These are phyloP conservation scores for Solanum tacnaense DNA, from an alignment of 257 asterid species.

Conservation along the genomic window DNA sequence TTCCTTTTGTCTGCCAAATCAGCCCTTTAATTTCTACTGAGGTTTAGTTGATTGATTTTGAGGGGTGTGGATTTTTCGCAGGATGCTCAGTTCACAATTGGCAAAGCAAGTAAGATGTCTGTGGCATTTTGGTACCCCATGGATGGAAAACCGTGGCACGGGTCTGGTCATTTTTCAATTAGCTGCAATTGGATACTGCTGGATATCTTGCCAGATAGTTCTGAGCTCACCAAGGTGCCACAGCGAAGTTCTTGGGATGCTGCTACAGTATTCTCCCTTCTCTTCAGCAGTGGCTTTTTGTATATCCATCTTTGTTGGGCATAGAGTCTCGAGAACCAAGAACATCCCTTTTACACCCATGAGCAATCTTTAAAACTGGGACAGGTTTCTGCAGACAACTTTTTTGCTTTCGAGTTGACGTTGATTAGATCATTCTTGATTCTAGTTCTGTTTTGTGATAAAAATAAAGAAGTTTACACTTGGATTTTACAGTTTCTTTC, in stretches of 20 bases:
- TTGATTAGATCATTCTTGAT: background rate
- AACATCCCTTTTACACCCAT: conserved; percentile 30
- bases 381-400: background rate
- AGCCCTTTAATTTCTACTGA: background rate
- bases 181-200: conserved; percentile 49
- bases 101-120: conserved; percentile 31
- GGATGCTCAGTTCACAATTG: conserved; percentile 58
- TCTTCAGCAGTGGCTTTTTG: conserved; percentile 43
- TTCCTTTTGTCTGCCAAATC: background rate
- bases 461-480: background rate
- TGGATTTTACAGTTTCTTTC: background rate
- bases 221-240: conserved; percentile 2
- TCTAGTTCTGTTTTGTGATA: background rate
- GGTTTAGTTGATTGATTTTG: background rate
- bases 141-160: conserved; percentile 48
- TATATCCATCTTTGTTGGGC: conserved; percentile 27
- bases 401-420: background rate
- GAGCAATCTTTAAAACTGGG: conserved; percentile 26
- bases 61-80: background rate
- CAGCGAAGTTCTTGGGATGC: conserved; percentile 33
- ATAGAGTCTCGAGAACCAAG: conserved; percentile 22
- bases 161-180: conserved; percentile 45
- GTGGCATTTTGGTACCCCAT: conserved; percentile 59
- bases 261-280: conserved; percentile 39
- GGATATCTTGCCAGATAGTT: conserved; percentile 24